These are phyloP conservation scores for Fusarium pseudoanthophilum DNA, from an alignment of 2,329 filamentous ascomycete genomes.

Conservation along the genomic window DNA sequence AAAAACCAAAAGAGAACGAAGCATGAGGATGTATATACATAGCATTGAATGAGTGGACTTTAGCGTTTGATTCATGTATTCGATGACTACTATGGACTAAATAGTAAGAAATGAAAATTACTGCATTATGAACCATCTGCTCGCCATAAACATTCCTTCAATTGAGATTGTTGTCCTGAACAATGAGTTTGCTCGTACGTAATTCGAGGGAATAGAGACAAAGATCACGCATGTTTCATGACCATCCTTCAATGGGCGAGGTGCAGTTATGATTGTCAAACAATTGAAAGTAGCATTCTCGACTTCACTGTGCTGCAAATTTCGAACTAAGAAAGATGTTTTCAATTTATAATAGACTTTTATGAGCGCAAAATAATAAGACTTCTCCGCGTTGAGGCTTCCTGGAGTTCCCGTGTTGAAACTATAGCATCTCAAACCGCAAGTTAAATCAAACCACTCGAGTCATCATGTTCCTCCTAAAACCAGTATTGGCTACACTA, in stretches of 20 bases:
- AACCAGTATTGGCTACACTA: slow-evolving; percentile 39
- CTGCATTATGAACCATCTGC: neutral
- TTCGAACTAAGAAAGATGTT: neutral
- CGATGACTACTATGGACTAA: slow-evolving; percentile 1
- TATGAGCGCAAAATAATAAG: neutral
- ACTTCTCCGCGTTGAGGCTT: slow-evolving; percentile 31
- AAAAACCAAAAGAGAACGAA: neutral
- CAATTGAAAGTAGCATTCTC: neutral
- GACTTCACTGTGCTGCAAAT: accelerated
- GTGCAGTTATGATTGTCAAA: neutral
- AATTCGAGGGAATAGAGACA: accelerated
- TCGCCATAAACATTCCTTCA: no score
- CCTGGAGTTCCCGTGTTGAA: slow-evolving; percentile 33
- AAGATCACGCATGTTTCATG: neutral
- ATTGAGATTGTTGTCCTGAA: accelerated
- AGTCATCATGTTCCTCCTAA: slow-evolving; percentile 37
- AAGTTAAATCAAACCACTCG: slow-evolving; percentile 9
- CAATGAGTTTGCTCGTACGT: accelerated
- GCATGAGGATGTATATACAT: slow-evolving; percentile 1
- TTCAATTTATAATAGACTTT: neutral
- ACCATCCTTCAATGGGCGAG: neutral
- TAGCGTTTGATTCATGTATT: slow-evolving; percentile 23
- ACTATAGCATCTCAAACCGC: slow-evolving; percentile 1
- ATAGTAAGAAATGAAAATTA: slow-evolving; percentile 5
- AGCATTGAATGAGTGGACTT: slow-evolving; percentile 14